Base-by-base conservation (phyloP, 768 basidiomycete species). In the Suillus luteus region DNA sequence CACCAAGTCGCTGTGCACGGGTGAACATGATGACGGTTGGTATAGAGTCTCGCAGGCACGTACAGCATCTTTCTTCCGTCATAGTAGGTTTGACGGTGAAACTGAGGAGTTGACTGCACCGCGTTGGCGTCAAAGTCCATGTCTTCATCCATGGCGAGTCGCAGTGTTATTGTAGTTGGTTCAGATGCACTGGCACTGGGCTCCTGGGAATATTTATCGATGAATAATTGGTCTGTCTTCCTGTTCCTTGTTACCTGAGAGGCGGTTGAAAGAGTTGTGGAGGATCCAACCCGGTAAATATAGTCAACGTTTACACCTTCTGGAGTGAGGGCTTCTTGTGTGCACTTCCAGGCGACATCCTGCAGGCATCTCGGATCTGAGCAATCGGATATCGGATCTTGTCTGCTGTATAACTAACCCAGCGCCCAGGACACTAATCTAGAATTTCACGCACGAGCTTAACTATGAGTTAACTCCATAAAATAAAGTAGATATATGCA, bases 21-120 rank as follows among this genome's bases (percentile, higher is more conserved):
- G 63, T 73, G 43, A 71, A 71, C 65, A 67, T 57, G 62, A 67
- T 57, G 62, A 62, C 62, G 61, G 59, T 41, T 58, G 49, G 49
- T 38, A 44, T n/a, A 10, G 38, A 59, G 63, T 58, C 57, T 38
- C 43, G 61, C 64, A 67, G 68, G 64, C 61, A 82, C 89, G 71
- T 78, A 90, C 91, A 92, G 84, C 85, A 91, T 89, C 79, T 92
- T 93, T 64, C 86, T 82, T 17, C 76, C 76, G 24, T 77, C 76
- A 49, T 80, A 78, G 46, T 72, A 74, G 64, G 79, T 80, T 59
- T 71, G 69, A 62, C 65, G 73, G 49, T 79, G 75, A 66, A 71
- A 76, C 35, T 73, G 76, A 38, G 77, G 61, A 38, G 63, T 62
- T 64, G 71, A 75, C 68, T 73, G 66, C 9, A 78, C 75, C 55